Conservation (phyloP, 345 rosid species). For the Psidium guajava region DNA sequence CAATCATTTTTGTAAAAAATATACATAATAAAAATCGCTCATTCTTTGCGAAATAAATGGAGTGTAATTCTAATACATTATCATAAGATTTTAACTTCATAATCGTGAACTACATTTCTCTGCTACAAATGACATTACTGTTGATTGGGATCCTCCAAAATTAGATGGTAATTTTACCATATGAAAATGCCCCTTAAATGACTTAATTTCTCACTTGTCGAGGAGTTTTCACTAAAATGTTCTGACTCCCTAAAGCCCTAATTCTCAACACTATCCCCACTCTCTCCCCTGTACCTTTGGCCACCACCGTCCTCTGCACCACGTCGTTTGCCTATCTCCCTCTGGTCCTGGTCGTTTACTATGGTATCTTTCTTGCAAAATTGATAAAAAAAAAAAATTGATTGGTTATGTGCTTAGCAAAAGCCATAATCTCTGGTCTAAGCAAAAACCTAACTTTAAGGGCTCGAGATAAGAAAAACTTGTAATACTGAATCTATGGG, state of each 20-base stretch:
- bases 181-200: neutral
- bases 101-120: neutral
- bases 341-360: neutral
- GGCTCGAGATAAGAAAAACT: neutral
- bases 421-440: neutral
- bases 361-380: neutral
- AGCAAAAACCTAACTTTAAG: neutral
- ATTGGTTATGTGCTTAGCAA: neutral
- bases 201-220: neutral
- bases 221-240: neutral
- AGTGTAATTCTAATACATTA: neutral
- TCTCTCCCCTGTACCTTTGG: neutral
- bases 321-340: neutral
- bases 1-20: too few species aligned
- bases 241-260: neutral
- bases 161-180: neutral
- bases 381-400: neutral
- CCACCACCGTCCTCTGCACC: neutral
- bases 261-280: neutral
- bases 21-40: too few species aligned
- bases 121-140: neutral
- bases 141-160: neutral
- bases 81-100: neutral
- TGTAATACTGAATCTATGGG: fast-evolving
- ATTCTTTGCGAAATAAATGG: too few species aligned